Percentiles rank a stretch among this genome's conserved stretches.
Conservation (phyloP, 2,329 filamentous ascomycete species). For the Phaeomoniella chlamydospora region DNA sequence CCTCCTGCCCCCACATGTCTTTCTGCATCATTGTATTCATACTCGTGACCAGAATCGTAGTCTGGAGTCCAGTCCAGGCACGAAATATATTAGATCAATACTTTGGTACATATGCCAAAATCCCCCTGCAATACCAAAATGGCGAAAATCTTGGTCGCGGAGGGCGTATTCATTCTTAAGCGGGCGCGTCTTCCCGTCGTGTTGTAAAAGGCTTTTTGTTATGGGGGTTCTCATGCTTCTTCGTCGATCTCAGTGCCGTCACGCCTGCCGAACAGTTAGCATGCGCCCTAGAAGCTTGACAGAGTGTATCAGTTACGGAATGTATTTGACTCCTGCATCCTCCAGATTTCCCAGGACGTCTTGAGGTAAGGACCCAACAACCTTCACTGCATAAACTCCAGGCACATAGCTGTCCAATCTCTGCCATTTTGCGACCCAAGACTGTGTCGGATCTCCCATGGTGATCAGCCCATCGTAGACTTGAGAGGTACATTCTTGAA, state of each 20-base stretch:
- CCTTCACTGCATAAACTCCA: constrained; percentile 89
- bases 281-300: background rate
- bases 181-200: too few relatives aligned
- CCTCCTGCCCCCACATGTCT: too few relatives aligned
- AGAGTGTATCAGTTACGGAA: constrained; percentile 34
- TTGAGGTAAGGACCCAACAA: constrained; percentile 56
- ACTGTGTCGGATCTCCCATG: constrained; percentile 64
- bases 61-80: too few relatives aligned
- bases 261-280: constrained; percentile 9
- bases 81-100: too few relatives aligned
- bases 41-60: too few relatives aligned
- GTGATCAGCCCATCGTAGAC: constrained; percentile 90
- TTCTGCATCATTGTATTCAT: too few relatives aligned
- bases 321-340: constrained; percentile 45
- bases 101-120: too few relatives aligned
- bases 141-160: too few relatives aligned
- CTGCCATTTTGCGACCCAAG: constrained; percentile 97
- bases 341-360: constrained; percentile 42
- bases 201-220: too few relatives aligned
- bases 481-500: constrained; percentile 86
- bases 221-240: too few relatives aligned
- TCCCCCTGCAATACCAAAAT: too few relatives aligned
- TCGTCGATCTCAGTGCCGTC: constrained; percentile 32
- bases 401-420: constrained; percentile 74
- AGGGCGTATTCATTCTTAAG: too few relatives aligned